Conservation (phyloP, 176 grass and related monocot species). For the Zizania latifolia region DNA sequence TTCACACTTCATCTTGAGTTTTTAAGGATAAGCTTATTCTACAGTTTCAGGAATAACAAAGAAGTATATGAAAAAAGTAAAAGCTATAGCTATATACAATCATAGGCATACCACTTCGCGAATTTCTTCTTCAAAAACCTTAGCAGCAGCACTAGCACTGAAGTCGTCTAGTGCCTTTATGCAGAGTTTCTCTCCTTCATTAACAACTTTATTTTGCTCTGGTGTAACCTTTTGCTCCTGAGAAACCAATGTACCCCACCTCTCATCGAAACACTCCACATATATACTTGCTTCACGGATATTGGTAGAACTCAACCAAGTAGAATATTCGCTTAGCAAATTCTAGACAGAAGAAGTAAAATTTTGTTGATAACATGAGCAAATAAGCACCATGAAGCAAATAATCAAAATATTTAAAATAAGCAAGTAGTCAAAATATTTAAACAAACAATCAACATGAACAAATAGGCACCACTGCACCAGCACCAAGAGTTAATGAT, state of each 20-base stretch:
- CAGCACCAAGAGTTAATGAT: neutral
- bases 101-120: conserved; percentile 68
- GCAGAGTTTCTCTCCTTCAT: conserved; percentile 42
- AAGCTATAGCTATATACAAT: neutral
- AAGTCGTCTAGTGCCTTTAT: conserved; percentile 59
- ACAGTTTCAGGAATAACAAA: neutral
- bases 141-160: conserved; percentile 62
- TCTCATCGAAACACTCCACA: conserved; percentile 56
- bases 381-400: conserved; percentile 6
- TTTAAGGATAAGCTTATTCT: conserved; percentile 6
- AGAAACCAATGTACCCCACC: conserved; percentile 46
- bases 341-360: conserved; percentile 42
- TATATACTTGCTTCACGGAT: conserved; percentile 65
- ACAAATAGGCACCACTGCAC: neutral
- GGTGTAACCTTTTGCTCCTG: conserved; percentile 29
- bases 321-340: conserved; percentile 65
- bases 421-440: neutral
- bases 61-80: neutral
- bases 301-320: conserved; percentile 76
- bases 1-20: neutral
- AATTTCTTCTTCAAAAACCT: conserved; percentile 88
- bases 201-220: conserved; percentile 42
- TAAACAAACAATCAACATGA: neutral
- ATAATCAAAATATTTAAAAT: neutral
- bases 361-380: conserved; percentile 8